Conservation (phyloP, 2,329 filamentous ascomycete genomes). For the Bisporella sp. region DNA sequence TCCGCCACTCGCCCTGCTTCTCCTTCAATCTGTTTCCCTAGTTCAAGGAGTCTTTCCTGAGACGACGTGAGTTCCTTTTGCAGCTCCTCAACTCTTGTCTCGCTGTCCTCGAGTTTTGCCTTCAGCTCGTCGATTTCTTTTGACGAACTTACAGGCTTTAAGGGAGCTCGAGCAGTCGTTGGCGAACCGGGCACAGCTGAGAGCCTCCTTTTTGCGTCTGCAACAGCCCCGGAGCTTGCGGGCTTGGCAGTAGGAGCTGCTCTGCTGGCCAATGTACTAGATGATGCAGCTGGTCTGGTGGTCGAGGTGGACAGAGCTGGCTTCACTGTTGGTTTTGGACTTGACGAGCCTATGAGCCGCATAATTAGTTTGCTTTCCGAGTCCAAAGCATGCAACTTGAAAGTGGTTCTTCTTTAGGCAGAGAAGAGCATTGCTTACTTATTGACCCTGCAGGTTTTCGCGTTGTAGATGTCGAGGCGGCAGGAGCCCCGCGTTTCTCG, state of each 20-base stretch:
- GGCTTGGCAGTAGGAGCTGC: conserved; percentile 29
- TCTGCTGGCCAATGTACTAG: conserved; percentile 28
- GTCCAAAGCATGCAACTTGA: too few relatives aligned
- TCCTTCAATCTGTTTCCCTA: conserved; percentile 44
- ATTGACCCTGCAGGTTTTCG: conserved; percentile 23
- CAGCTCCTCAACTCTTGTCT: conserved; percentile 49
- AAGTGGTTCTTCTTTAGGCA: neutral
- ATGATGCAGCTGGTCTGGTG: conserved; percentile 24
- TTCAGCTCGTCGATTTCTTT: conserved; percentile 57
- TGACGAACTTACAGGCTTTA: conserved; percentile 19
- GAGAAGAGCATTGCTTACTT: conserved; percentile 1
- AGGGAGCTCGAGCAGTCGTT: conserved; percentile 1
- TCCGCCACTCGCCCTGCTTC: conserved; percentile 31
- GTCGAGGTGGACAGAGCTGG: conserved; percentile 33
- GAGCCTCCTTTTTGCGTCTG: conserved; percentile 50
- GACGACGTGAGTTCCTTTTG: conserved; percentile 49
- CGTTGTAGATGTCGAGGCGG: conserved; percentile 22
- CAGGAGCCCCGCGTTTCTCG: conserved; percentile 20
- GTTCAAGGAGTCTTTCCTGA: conserved; percentile 47
- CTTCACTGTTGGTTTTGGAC: conserved; percentile 29
- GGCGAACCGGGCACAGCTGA: conserved; percentile 39
- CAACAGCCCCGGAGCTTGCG: conserved; percentile 29
- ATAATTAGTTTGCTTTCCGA: too few relatives aligned
- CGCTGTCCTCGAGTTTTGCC: conserved; percentile 49
- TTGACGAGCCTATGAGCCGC: conserved; percentile 13